These are phyloP conservation scores for Amanita phalloides DNA, from an alignment of 768 basidiomycete species.

Conservation along the genomic window DNA sequence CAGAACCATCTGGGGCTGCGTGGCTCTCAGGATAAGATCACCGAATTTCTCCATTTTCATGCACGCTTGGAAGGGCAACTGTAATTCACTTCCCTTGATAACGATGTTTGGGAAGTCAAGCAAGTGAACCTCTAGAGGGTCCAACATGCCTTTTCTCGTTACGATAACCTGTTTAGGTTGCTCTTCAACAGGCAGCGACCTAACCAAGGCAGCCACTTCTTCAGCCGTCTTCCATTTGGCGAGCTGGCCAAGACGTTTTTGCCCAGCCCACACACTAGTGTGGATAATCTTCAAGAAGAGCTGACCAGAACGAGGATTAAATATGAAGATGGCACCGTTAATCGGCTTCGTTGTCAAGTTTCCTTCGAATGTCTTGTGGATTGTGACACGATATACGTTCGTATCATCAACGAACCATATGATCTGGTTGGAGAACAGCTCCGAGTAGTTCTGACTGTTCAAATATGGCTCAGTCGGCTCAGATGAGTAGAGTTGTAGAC, in stretches of 20 bases:
- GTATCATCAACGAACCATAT: slow-evolving; percentile 99
- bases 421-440: slow-evolving; percentile 96
- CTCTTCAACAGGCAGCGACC: slow-evolving; percentile 98
- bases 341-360: slow-evolving; percentile 99
- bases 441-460: slow-evolving; percentile 97
- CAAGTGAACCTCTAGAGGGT: slow-evolving; percentile 94
- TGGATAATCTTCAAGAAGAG: slow-evolving; percentile 99
- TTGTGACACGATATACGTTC: slow-evolving; percentile 98
- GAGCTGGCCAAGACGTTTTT: slow-evolving; percentile 98
- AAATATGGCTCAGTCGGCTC: slow-evolving; percentile 99
- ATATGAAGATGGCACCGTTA: slow-evolving; percentile 97
- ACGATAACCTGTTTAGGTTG: slow-evolving; percentile 99
- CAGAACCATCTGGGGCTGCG: slow-evolving; percentile 97
- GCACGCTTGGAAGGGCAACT: slow-evolving; percentile 98
- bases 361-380: slow-evolving; percentile 99
- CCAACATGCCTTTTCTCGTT: slow-evolving; percentile 99
- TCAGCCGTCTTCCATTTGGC: slow-evolving; percentile 99
- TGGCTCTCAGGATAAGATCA: slow-evolving; percentile 92
- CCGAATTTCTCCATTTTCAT: slow-evolving; percentile 99
- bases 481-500: slow-evolving; percentile 95
- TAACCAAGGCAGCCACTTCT: slow-evolving; percentile 97
- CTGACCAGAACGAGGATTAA: slow-evolving; percentile 98
- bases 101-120: slow-evolving; percentile 99
- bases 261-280: slow-evolving; percentile 99
- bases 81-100: slow-evolving; percentile 97